Evolutionary conservation across 2,329 filamentous ascomycete species (phyloP).

Genomic region (Paecilomyces formosus): DNA sequence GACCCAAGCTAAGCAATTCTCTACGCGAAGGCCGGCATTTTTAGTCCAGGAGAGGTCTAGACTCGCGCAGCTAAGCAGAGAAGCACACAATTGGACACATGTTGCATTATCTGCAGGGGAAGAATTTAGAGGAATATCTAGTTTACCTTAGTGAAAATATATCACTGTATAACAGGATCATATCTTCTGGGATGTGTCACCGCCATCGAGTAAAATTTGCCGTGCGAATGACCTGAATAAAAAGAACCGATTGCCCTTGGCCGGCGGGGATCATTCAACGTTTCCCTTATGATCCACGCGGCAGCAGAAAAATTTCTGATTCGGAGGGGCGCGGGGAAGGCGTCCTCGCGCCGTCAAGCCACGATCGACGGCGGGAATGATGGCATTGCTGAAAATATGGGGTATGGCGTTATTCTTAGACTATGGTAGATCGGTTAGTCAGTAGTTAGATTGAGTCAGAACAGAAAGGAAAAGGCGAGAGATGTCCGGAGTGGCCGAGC

Average conservation of each 20-base stretch:
- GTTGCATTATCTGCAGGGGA: too few relatives aligned
- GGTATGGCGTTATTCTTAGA: neutral
- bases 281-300: neutral
- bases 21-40: neutral
- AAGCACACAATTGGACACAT: too few relatives aligned
- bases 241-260: neutral
- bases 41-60: neutral
- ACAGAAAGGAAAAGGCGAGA: neutral
- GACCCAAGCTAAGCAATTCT: neutral
- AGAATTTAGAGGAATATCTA: too few relatives aligned
- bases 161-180: neutral
- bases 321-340: neutral
- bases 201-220: neutral
- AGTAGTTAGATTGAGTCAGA: neutral
- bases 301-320: neutral
- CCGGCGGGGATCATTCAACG: neutral
- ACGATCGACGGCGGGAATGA: conserved; percentile 1
- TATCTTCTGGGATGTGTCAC: neutral
- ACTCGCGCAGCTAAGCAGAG: neutral
- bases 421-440: neutral
- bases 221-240: neutral
- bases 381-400: neutral
- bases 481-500: neutral
- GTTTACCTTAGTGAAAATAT: too few relatives aligned
- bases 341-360: neutral